Evolutionary conservation across 108 stramenopile species (phyloP).

Genomic region (Discostella pseudostelligera): DNA sequence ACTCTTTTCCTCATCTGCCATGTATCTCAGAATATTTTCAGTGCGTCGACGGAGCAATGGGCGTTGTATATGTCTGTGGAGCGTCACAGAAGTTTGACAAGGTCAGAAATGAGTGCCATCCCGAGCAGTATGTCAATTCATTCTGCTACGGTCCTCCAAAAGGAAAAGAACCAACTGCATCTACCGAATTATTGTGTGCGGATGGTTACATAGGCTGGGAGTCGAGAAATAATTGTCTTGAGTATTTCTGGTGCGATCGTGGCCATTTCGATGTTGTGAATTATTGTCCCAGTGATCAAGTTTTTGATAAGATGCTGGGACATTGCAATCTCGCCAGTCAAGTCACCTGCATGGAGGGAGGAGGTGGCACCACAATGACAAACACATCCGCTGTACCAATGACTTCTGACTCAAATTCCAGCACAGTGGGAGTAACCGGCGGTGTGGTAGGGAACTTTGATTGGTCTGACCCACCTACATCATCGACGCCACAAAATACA

Average conservation of each 20-base stretch:
- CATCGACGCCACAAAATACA: background rate
- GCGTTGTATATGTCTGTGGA: conserved; percentile 5
- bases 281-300: conserved; percentile 18
- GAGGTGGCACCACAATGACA: background rate
- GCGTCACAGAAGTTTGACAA: conserved; percentile 14
- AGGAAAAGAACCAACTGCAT: conserved; percentile 1
- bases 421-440: background rate
- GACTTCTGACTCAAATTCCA: background rate
- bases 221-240: conserved; percentile 4
- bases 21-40: conserved; percentile 2
- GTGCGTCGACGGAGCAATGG: conserved; percentile 8
- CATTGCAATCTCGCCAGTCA: conserved; percentile 29
- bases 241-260: conserved; percentile 32
- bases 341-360: conserved; percentile 14
- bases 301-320: conserved; percentile 25
- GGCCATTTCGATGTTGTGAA: conserved; percentile 15
- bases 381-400: background rate
- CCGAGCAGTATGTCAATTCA: conserved; percentile 11
- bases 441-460: conserved; percentile 1
- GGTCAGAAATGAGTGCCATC: conserved; percentile 7
- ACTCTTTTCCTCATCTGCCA: background rate
- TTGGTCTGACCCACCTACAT: background rate
- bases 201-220: conserved; percentile 17
- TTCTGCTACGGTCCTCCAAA: conserved; percentile 29
- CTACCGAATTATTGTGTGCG: conserved; percentile 4